Evolutionary conservation across 2,329 filamentous ascomycete species (phyloP), one percentile per base, ranked within the genome.

Genomic region (Cladophialophora psammophila): DNA sequence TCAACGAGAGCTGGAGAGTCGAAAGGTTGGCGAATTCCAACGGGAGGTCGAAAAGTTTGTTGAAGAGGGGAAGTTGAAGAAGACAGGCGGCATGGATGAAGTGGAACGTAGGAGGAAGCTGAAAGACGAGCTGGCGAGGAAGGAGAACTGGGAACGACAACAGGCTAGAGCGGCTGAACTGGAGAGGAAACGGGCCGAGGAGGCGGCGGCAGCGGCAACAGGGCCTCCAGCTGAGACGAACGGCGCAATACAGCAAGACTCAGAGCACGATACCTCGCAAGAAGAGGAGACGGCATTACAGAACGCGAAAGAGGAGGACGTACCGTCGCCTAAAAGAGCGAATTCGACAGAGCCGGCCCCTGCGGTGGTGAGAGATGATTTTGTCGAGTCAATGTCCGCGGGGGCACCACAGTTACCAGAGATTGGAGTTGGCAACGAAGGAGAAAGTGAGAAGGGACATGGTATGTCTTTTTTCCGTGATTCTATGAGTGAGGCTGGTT

Each of bases 81-180:
- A 98, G 85, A 94, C 91, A 13, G 95, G 95, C 48, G 95, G 95
- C 0, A 90, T 97, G 58, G 95, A 98, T 78, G 95, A 99, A 80
- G 90, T 94, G 0, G 95, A 99, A 80, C 86, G 95, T 61, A 84
- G 92, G 54, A 86, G 95, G 58, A 90, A 90, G 76, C 87, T 89
- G 40, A 96, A 94, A 77, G 95, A 99, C 74, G 95, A 98, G 68
- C 86, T 87, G 72, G 93, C 93, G 66, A 85, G 94, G 65, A 90
- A 88, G 74, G 94, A 97, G 78, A 91, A 87, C 32, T 85, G 81
- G 75, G 86, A 88, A 69, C 78, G 82, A 35, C 80, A 85, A 72
- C 81, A 84, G 67, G 82, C 80, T 56, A 77, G 84, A 66, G 81
- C 81, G 65, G 82, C 81, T 1, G 86, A 86, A 69, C 81, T 83